phyloP scores from a whole-genome alignment of 352 stramenopile genomes.

The Phytophthora hybrid region DNA sequence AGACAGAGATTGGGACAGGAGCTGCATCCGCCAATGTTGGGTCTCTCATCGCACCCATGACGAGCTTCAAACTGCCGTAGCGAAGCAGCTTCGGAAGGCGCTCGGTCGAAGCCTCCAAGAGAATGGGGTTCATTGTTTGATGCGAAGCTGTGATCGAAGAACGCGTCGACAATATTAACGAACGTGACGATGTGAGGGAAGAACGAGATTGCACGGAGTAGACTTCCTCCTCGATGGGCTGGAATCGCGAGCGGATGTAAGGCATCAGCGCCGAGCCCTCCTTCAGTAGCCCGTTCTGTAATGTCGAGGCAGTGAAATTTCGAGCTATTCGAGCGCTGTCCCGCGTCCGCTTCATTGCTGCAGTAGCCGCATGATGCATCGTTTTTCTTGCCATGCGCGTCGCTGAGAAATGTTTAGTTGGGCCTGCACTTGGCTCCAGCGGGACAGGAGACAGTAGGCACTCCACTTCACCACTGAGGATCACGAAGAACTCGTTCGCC shows the following conservation, averaged over 20 bases:
- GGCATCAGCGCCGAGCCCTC: slow-evolving; percentile 4
- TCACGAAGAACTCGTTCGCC: slow-evolving; percentile 65
- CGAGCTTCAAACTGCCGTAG: slow-evolving; percentile 33
- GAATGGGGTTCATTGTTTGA: slow-evolving; percentile 3
- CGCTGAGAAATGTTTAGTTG: slow-evolving; percentile 8
- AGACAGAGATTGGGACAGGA: slow-evolving; percentile 51
- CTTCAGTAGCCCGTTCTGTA: slow-evolving; percentile 15
- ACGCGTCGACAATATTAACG: slow-evolving; percentile 7
- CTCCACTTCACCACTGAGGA: slow-evolving; percentile 69
- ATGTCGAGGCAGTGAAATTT: slow-evolving; percentile 25
- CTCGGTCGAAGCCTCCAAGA: slow-evolving; percentile 16
- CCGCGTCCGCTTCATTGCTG: slow-evolving; percentile 32
- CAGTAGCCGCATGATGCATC: slow-evolving; percentile 26
- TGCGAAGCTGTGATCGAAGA: slow-evolving; percentile 17
- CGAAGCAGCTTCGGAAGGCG: slow-evolving; percentile 22
- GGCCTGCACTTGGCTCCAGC: neutral
- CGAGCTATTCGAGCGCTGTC: slow-evolving; percentile 27
- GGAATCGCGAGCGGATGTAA: slow-evolving; percentile 8
- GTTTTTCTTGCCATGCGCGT: slow-evolving; percentile 24
- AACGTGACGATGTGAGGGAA: slow-evolving; percentile 7
- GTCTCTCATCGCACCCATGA: slow-evolving; percentile 18
- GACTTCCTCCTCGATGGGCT: slow-evolving; percentile 16
- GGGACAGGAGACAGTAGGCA: slow-evolving; percentile 51
- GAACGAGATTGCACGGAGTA: slow-evolving; percentile 3
- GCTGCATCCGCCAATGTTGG: slow-evolving; percentile 19